Percentiles rank a stretch among this genome's conserved stretches.
These are phyloP conservation scores for Narthecium ossifragum DNA, from an alignment of 106 monocot species.

Conservation along the genomic window DNA sequence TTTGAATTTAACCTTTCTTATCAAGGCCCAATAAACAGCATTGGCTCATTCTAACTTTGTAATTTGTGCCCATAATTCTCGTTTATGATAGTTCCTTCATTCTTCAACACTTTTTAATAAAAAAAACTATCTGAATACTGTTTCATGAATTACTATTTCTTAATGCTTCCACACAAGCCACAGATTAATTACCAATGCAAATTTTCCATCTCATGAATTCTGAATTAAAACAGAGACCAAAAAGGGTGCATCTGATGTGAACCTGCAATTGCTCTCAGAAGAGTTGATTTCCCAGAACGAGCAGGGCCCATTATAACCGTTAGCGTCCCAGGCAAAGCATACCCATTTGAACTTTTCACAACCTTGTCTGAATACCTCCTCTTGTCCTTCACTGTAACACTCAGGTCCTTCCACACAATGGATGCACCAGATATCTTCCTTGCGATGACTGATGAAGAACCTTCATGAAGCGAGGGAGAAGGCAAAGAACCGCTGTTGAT, in stretches of 20 bases:
- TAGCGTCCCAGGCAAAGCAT: slow-evolving; percentile 90
- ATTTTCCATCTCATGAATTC: too few relatives aligned
- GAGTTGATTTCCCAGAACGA: slow-evolving; percentile 82
- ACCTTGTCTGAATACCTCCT: slow-evolving; percentile 72
- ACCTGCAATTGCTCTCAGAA: slow-evolving; percentile 91
- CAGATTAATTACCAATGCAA: too few relatives aligned
- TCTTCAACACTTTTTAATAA: too few relatives aligned
- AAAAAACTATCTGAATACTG: too few relatives aligned
- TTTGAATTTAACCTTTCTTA: too few relatives aligned
- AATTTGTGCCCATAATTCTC: too few relatives aligned
- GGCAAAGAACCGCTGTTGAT: slow-evolving; percentile 56
- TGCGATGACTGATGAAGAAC: slow-evolving; percentile 28
- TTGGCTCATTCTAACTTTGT: too few relatives aligned
- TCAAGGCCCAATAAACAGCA: too few relatives aligned
- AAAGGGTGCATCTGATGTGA: neutral
- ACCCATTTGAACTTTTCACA: slow-evolving; percentile 88
- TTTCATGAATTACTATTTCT: too few relatives aligned
- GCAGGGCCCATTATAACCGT: slow-evolving; percentile 99
- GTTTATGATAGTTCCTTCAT: too few relatives aligned
- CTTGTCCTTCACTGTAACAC: slow-evolving; percentile 65
- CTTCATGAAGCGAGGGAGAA: slow-evolving; percentile 52
- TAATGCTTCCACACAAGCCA: too few relatives aligned
- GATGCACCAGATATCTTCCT: slow-evolving; percentile 85
- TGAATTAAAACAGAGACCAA: neutral
- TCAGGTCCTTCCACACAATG: slow-evolving; percentile 89